A percentile compares a stretch with the other conserved stretches of the same genome.
These are phyloP conservation scores for Dioszegia hungarica DNA, from an alignment of 768 basidiomycete species.

Conservation along the genomic window DNA sequence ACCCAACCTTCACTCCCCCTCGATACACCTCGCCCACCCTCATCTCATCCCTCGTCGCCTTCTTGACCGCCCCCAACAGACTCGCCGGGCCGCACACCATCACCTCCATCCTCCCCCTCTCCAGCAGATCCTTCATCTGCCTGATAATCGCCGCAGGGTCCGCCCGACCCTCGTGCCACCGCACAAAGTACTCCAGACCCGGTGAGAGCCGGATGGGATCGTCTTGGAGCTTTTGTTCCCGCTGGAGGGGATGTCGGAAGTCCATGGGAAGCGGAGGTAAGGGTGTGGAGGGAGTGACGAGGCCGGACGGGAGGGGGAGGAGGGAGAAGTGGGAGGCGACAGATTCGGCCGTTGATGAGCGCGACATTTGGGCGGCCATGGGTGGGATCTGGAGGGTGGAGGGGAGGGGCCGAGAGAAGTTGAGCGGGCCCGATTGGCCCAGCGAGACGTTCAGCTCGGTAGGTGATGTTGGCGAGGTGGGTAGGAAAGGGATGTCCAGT, in stretches of 20 bases:
- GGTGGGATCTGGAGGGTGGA: neutral
- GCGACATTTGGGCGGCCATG: neutral
- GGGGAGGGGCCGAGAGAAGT: neutral
- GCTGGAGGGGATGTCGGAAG: neutral
- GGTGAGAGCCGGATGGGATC: neutral
- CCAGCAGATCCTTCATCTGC: neutral
- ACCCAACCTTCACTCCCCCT: neutral
- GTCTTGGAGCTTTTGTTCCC: neutral
- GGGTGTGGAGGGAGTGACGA: neutral
- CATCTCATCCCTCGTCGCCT: conserved; percentile 1
- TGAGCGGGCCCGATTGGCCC: neutral
- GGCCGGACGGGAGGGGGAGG: neutral
- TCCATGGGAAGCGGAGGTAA: neutral
- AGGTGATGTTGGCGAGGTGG: neutral
- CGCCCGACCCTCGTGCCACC: conserved; percentile 2
- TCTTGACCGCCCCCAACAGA: neutral
- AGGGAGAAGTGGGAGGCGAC: neutral
- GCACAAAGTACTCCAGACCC: neutral
- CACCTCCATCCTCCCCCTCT: conserved; percentile 1
- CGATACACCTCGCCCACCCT: neutral
- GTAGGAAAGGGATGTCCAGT: neutral
- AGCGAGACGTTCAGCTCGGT: neutral
- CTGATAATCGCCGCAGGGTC: neutral
- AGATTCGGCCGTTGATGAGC: conserved; percentile 1
- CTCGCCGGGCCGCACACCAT: conserved; percentile 2